These are phyloP conservation scores for Capsicum baccatum DNA, from an alignment of 257 asterid genomes.

Conservation along the genomic window DNA sequence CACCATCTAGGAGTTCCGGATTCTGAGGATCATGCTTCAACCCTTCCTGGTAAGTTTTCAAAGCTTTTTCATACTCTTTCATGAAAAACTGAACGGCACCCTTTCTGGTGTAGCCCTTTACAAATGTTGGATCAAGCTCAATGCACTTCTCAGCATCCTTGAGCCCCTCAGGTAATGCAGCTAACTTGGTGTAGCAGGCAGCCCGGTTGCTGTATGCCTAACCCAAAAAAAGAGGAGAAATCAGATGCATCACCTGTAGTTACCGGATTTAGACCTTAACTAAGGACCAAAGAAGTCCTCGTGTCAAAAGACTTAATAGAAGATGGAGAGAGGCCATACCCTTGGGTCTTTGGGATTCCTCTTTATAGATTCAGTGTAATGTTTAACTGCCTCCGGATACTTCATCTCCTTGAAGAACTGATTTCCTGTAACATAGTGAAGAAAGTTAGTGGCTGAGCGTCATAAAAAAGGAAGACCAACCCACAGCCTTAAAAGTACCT, in stretches of 20 bases:
- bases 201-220: conserved; percentile 85
- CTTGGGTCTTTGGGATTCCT: conserved; percentile 83
- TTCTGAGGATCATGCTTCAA: conserved; percentile 80
- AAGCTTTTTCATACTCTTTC: conserved; percentile 75
- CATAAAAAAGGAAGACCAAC: neutral
- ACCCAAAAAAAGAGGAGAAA: conserved; percentile 6
- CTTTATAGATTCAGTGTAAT: conserved; percentile 76
- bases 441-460: neutral
- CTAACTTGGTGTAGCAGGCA: conserved; percentile 78
- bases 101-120: conserved; percentile 74
- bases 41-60: conserved; percentile 82
- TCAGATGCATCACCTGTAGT: neutral
- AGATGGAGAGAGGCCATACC: conserved; percentile 42
- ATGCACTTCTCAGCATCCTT: conserved; percentile 83
- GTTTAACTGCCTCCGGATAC: conserved; percentile 88
- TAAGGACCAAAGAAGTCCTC: neutral
- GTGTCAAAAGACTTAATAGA: neutral
- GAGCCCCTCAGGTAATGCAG: conserved; percentile 80
- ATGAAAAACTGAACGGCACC: conserved; percentile 76
- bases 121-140: conserved; percentile 70
- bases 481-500: conserved; percentile 48
- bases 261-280: neutral
- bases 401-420: conserved; percentile 83
- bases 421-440: conserved; percentile 54
- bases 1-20: conserved; percentile 83